phyloP scores from a whole-genome alignment of 1,139 yeast species.

The Saccharomyces hybrid region DNA sequence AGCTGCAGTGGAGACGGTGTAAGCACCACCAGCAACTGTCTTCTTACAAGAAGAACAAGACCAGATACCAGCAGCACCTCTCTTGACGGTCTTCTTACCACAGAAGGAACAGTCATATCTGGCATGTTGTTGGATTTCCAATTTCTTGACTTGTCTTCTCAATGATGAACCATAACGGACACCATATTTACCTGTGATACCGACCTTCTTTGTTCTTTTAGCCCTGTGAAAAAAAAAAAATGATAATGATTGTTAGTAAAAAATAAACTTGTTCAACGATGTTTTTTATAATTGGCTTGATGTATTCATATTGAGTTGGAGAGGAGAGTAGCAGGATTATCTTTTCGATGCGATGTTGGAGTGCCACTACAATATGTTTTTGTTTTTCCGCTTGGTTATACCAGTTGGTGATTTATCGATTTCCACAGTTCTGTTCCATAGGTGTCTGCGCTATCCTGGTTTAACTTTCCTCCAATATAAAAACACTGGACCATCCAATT shows the following conservation, averaged over 20 bases:
- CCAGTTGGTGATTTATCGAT: not conserved
- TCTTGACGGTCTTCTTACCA: constrained; percentile 97
- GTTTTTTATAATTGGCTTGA: not conserved
- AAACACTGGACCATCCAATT: not conserved
- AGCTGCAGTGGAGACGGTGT: constrained; percentile 97
- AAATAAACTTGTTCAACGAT: not conserved
- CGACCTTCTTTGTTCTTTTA: constrained; percentile 99
- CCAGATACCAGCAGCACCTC: constrained; percentile 99
- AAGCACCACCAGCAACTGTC: constrained; percentile 99
- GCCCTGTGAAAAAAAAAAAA: constrained; percentile 52
- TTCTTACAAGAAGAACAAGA: constrained; percentile 86
- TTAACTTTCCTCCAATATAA: not conserved
- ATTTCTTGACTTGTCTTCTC: constrained; percentile 99
- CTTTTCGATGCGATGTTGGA: not conserved
- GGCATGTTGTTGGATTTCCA: constrained; percentile 98
- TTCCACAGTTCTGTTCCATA: not conserved
- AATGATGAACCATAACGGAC: constrained; percentile 99
- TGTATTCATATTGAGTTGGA: not conserved
- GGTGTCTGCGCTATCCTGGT: no score
- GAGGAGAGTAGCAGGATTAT: not conserved
- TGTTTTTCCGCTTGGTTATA: not conserved
- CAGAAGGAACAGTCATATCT: constrained; percentile 99
- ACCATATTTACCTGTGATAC: constrained; percentile 99
- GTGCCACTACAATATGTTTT: not conserved
- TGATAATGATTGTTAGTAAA: not conserved